Percentiles rank a stretch among this genome's conserved stretches.
These are phyloP conservation scores for Rhytidiadelphus loreus DNA, from an alignment of 225 moss, liverwort and hornwort genomes.

Conservation along the genomic window DNA sequence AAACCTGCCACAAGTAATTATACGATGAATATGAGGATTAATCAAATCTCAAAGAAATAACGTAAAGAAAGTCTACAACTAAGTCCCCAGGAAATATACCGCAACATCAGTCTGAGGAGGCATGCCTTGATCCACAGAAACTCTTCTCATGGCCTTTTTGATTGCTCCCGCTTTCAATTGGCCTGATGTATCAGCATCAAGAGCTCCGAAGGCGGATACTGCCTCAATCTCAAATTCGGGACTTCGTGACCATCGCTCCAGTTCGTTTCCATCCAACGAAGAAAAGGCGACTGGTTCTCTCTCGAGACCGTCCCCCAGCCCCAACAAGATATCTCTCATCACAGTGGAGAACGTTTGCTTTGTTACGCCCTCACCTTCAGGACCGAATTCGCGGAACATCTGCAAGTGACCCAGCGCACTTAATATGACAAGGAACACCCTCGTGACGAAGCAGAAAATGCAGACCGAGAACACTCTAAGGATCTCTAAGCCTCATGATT, in stretches of 20 bases:
- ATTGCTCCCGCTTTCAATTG: constrained; percentile 30
- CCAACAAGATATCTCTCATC: constrained; percentile 62
- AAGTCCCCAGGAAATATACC: constrained; percentile 14
- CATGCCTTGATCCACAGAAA: constrained; percentile 59
- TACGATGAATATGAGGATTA: not conserved
- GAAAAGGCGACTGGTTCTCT: constrained; percentile 52
- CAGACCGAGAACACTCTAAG: not conserved
- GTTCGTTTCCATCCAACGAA: constrained; percentile 27
- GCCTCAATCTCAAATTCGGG: constrained; percentile 43
- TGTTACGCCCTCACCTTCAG: constrained; percentile 26
- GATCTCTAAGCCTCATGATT: not conserved
- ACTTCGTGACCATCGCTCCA: constrained; percentile 36
- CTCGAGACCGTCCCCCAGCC: constrained; percentile 77
- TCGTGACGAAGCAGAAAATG: not conserved
- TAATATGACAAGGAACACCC: not conserved
- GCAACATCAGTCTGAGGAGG: constrained; percentile 46
- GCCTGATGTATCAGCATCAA: constrained; percentile 30
- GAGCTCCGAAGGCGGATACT: constrained; percentile 26
- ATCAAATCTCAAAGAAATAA: not conserved
- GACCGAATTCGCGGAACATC: constrained; percentile 60
- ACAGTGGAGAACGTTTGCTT: constrained; percentile 43
- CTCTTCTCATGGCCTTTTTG: constrained; percentile 26
- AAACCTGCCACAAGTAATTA: constrained; percentile 1
- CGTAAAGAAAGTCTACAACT: not conserved
- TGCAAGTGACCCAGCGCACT: constrained; percentile 1